Conservation (phyloP, 306 rosid genomes). For the Malus sieversii region DNA sequence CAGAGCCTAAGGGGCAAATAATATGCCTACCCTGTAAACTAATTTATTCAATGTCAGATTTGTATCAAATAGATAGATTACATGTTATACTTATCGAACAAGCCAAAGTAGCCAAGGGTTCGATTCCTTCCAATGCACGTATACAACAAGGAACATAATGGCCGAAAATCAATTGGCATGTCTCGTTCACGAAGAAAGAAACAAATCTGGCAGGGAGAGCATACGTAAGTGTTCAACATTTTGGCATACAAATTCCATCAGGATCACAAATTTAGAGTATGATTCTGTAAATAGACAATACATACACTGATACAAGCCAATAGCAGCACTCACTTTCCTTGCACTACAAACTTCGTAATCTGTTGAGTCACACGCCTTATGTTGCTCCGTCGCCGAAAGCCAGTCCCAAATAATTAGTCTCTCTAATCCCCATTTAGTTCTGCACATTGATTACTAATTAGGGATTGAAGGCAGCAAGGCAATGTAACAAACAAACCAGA, state of each 20-base stretch:
- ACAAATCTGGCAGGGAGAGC: not conserved
- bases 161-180: not conserved
- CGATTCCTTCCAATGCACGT: not conserved
- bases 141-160: too few relatives aligned
- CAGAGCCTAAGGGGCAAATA: not conserved
- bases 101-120: not conserved
- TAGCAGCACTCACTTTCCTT: not conserved
- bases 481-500: not conserved
- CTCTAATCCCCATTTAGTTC: not conserved
- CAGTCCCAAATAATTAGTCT: slow-evolving; percentile 2
- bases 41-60: too few relatives aligned
- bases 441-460: slow-evolving; percentile 2
- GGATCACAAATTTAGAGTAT: not conserved
- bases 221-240: not conserved
- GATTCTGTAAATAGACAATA: not conserved
- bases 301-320: not conserved
- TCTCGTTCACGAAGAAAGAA: not conserved
- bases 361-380: not conserved
- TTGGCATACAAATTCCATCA: not conserved
- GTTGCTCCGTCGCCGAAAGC: not conserved
- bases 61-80: too few relatives aligned
- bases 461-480: not conserved
- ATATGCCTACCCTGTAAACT: not conserved
- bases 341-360: not conserved
- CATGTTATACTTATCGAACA: not conserved